Evolutionary conservation across 192 early-diverging fungal genomes (phyloP), one percentile per base, ranked within the genome.

Genomic region (Backusella liffmaniae): DNA sequence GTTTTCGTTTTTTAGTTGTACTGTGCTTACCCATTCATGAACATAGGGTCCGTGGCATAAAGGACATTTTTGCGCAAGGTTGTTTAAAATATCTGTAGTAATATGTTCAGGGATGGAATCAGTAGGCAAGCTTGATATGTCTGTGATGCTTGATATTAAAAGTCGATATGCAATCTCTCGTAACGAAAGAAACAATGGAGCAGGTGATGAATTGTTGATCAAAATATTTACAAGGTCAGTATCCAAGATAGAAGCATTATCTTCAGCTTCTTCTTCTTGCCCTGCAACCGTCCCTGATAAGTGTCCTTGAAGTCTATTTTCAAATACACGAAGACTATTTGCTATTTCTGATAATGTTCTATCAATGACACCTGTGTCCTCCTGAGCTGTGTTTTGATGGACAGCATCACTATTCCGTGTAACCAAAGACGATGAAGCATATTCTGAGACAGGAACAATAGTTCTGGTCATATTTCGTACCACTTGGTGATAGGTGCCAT

Each of bases 11-110:
- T 69, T 69, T 9, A 69, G 9, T 4, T 69, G 67, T 21, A 69
- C 67, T 23, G 67, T 39, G 21, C 67, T 69, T 5, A 69, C 37
- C 67, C 67, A 69, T 69, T 69, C 67, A 35, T 37, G 67, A 41
- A 69, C 34, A 21, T 39, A 69, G 1, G 34, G 67, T 10, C 35
- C 18, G 2, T 21, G n/a, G 41, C 67, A 69, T 6, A 37, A 0
- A 3, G 67, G 35, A 5, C 67, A 69, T 41, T 16, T 21, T n/a
- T 69, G 67, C 13, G 12, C 18, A 39, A 35, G 7, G 0, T 10
- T 37, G 21, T 69, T 21, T 36, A 18, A 7, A 41, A 69, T 39
- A 12, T 69, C 67, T 0, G 34, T 21, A 21, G 67, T 9, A 37
- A 69, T 69, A 12, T 69, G 67, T 23, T 41, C 36, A 13, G 67